A percentile compares a stretch with the other conserved stretches of the same genome.
Evolutionary conservation across 805 yeast species (phyloP).

Genomic region (Sugiyamaella qingdaonensis): DNA sequence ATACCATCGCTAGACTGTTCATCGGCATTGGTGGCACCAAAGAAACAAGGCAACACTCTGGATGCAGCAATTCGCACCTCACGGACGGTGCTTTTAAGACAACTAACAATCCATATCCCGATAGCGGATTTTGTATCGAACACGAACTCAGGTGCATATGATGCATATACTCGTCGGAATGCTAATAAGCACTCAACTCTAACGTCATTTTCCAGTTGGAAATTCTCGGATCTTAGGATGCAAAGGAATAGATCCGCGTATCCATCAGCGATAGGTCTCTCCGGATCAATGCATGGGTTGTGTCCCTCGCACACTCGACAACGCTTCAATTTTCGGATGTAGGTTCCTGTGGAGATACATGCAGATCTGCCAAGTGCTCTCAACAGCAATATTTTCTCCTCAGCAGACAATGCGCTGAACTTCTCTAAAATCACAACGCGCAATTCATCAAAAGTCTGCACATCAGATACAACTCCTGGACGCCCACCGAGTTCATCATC

Average conservation of each 20-base stretch:
- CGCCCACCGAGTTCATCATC: too few species aligned
- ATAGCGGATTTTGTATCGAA: slow-evolving; percentile 10
- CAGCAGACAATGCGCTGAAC: background rate
- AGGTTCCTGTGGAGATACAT: background rate
- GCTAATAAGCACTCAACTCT: slow-evolving; percentile 16
- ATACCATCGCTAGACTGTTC: slow-evolving; percentile 8
- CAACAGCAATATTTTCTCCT: background rate
- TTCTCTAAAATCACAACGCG: background rate
- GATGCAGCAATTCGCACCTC: slow-evolving; percentile 19
- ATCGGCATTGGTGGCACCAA: background rate
- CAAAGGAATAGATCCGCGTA: background rate
- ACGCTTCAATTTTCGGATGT: background rate
- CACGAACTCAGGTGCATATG: slow-evolving; percentile 13
- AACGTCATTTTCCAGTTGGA: slow-evolving; percentile 8
- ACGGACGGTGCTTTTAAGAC: slow-evolving; percentile 20
- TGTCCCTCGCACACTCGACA: background rate
- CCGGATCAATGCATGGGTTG: background rate
- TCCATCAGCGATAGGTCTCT: background rate
- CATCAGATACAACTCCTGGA: background rate
- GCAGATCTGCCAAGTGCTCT: background rate
- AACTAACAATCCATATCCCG: slow-evolving; percentile 17
- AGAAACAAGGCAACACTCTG: slow-evolving; percentile 16
- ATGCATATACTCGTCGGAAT: slow-evolving; percentile 11
- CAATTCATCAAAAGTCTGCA: background rate
- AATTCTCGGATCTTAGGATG: slow-evolving; percentile 13